Percentiles rank a stretch among this genome's conserved stretches.
Evolutionary conservation across 805 yeast species (phyloP).

Genomic region (Wickerhamomyces rabaulensis): DNA sequence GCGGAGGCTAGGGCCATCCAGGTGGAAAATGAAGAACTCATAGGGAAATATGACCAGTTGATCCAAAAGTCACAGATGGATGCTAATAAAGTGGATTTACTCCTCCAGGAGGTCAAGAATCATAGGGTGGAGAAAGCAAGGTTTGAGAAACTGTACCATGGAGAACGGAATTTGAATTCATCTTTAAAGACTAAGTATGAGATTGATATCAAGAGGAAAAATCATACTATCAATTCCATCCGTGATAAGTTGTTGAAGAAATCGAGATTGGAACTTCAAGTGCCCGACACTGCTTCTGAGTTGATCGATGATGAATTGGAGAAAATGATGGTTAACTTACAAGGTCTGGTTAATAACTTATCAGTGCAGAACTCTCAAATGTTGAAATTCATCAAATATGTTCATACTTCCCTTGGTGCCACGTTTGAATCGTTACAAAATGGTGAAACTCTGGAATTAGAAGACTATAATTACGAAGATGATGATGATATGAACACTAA

Average conservation of each 20-base stretch:
- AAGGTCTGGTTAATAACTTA: constrained; percentile 12
- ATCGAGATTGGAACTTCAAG: constrained; percentile 6
- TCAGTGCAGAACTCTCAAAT: constrained; percentile 10
- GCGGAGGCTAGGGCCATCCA: neutral
- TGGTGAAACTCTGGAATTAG: constrained; percentile 3
- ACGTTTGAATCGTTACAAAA: constrained; percentile 4
- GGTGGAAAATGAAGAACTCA: neutral
- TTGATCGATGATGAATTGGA: constrained; percentile 18
- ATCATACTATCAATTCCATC: constrained; percentile 11
- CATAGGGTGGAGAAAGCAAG: neutral
- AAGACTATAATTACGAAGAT: constrained; percentile 4
- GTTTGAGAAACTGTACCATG: neutral
- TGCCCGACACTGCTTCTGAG: neutral
- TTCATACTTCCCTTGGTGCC: constrained; percentile 2
- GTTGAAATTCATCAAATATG: constrained; percentile 6
- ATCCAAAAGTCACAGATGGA: neutral
- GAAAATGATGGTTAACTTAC: constrained; percentile 13
- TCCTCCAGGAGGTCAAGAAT: neutral
- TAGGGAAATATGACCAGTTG: neutral
- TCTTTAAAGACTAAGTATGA: constrained; percentile 16
- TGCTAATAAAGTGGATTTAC: neutral
- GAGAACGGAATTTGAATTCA: constrained; percentile 6
- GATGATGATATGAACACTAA: neutral
- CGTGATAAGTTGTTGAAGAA: constrained; percentile 14
- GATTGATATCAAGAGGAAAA: constrained; percentile 17